A percentile compares a stretch with the other conserved stretches of the same genome.
Conservation (phyloP, 2,329 filamentous ascomycete genomes). For the Epichloe hybrida region DNA sequence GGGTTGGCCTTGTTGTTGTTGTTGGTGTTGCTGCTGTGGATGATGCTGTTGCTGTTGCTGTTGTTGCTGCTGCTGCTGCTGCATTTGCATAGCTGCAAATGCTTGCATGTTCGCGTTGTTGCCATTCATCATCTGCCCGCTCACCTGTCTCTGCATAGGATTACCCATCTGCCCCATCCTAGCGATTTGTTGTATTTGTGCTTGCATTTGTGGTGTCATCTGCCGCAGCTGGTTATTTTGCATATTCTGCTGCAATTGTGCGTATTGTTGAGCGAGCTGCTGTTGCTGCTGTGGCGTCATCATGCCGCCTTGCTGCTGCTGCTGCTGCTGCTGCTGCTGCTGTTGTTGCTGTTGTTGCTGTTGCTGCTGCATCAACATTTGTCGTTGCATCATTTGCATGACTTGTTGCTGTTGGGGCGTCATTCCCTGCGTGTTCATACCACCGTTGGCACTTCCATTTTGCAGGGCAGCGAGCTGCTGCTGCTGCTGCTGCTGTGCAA, state of each 20-base stretch:
- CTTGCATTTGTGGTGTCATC: constrained; percentile 25
- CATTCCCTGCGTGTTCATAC: constrained; percentile 24
- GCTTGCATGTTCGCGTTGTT: constrained; percentile 27
- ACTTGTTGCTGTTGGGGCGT: constrained; percentile 24
- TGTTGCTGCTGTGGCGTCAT: constrained; percentile 27
- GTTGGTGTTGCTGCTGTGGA: constrained; percentile 9
- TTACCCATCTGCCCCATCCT: constrained; percentile 24
- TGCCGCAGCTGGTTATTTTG: constrained; percentile 21
- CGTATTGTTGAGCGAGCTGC: constrained; percentile 30
- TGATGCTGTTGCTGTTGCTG: constrained; percentile 19
- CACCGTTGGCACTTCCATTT: constrained; percentile 21
- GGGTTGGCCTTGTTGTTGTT: constrained; percentile 16
- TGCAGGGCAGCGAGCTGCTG: constrained; percentile 30
- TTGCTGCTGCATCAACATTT: constrained; percentile 26
- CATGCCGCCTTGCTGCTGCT: constrained; percentile 24
- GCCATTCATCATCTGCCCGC: constrained; percentile 28
- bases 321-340: constrained; percentile 20
- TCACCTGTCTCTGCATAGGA: constrained; percentile 24
- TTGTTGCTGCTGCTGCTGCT: constrained; percentile 12
- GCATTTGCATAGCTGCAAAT: constrained; percentile 23
- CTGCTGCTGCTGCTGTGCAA: constrained; percentile 17
- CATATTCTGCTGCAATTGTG: constrained; percentile 29
- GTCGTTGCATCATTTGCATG: constrained; percentile 25
- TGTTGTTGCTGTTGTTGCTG: constrained; percentile 18
- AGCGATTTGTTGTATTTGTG: constrained; percentile 24